A percentile compares a stretch with the other conserved stretches of the same genome.
phyloP scores from a whole-genome alignment of 2,329 filamentous ascomycete genomes.

The Pyrenochaeta sp. region DNA sequence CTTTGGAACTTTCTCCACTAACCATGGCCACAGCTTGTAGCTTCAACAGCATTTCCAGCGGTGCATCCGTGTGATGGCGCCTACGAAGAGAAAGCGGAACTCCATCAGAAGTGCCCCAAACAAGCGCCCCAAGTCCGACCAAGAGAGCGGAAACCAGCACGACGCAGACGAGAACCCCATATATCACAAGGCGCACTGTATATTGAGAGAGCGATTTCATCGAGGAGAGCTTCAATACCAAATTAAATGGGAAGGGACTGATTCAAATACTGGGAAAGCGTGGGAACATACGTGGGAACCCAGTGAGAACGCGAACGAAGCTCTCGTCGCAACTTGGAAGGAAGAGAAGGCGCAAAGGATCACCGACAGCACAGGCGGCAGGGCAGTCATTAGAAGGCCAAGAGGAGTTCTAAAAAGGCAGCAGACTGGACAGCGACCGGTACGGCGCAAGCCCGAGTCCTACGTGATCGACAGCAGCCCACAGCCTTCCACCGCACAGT shows the following conservation, averaged over 20 bases:
- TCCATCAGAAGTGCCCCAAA: slow-evolving; percentile 16
- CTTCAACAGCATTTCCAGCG: slow-evolving; percentile 7
- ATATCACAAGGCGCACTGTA: slow-evolving; percentile 20
- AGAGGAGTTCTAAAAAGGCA: slow-evolving; percentile 1
- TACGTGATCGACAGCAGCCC: slow-evolving; percentile 28
- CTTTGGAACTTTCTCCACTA: slow-evolving; percentile 2
- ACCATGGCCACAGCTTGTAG: slow-evolving; percentile 29
- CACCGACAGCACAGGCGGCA: background rate
- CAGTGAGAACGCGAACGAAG: slow-evolving; percentile 43
- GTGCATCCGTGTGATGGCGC: slow-evolving; percentile 38
- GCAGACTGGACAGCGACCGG: background rate
- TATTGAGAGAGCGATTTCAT: slow-evolving; percentile 27
- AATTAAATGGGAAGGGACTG: slow-evolving; percentile 64
- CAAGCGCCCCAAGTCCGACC: slow-evolving; percentile 25
- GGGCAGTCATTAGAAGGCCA: background rate
- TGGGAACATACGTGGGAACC: slow-evolving; percentile 64
- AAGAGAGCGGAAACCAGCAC: slow-evolving; percentile 15
- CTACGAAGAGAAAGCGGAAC: slow-evolving; percentile 32
- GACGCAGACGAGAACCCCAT: background rate
- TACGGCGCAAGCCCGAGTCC: slow-evolving; percentile 11
- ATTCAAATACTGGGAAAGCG: slow-evolving; percentile 58
- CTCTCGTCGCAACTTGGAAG: slow-evolving; percentile 45
- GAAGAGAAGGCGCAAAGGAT: slow-evolving; percentile 5
- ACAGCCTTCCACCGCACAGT: slow-evolving; percentile 4
- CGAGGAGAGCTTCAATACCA: slow-evolving; percentile 53